Evolutionary conservation across 2,329 filamentous ascomycete genomes (phyloP), one percentile per base, ranked within the genome.

Genomic region (Cladosporium halotolerans): DNA sequence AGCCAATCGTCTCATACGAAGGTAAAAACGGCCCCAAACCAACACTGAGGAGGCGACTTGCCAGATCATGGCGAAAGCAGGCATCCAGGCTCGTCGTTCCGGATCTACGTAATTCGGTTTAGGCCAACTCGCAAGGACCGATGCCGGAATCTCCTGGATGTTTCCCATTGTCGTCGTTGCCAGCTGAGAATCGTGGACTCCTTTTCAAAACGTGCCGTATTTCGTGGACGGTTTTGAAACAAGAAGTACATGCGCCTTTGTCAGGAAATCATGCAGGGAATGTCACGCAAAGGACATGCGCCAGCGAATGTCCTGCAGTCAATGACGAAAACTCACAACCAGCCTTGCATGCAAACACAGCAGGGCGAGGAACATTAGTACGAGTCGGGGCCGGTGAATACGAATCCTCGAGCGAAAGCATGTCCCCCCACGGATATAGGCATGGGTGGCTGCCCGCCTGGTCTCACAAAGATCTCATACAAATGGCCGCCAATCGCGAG

Each of bases 1-100:
- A 19, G 60, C 59, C 31, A 57, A 38, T 13, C 53, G 57, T 23
- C 56, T 54, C 9, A 55, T 47, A 23, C 60, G 51, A 8, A 63
- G 47, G 39, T 60, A 62, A 18, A 62, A 60, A 14, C 60, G 54
- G 8, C 51, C 58, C 23, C 50, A 50, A n/a, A 61, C 52, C 31
- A 63, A 42, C 4, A 63, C 43, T 8, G 59, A 60, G 4, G 54
- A 46, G 18, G 50, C 53, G 11, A 53, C 39, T 42, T 60, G 60
- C 61, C 60, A 61, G 9, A 51, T 52, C 44, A 61, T 8, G 2
- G 58, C 49, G 23, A 63, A 62, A 10, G 55, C 60, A 8, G 61
- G 61, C 54, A 62, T 58, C 61, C 61, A 62, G n/a, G 45, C 41
- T 45, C 60, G 52, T 13, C 51, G 51, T 18, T 55, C 54, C 11